These are phyloP conservation scores for Fusarium domesticum DNA, from an alignment of 2,329 filamentous ascomycete genomes.

Conservation along the genomic window DNA sequence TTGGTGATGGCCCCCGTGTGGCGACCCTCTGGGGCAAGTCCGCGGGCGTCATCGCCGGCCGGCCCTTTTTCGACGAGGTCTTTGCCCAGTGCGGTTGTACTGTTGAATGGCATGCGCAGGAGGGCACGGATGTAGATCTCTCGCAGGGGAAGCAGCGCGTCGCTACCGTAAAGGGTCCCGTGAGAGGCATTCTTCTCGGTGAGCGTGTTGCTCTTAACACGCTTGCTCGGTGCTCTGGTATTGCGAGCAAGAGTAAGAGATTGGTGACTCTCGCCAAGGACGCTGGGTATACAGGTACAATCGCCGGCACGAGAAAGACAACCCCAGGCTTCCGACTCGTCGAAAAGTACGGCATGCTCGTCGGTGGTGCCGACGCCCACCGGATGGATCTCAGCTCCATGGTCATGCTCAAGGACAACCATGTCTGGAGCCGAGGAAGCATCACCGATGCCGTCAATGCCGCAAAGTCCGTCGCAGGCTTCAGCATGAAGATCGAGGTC, in stretches of 20 bases:
- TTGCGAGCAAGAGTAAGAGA: conserved; percentile 67
- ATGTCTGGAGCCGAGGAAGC: conserved; percentile 86
- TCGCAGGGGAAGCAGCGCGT: conserved; percentile 54
- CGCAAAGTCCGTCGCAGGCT: conserved; percentile 80
- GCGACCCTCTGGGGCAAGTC: conserved; percentile 69
- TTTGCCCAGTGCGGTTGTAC: conserved; percentile 85
- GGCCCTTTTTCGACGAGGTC: conserved; percentile 94
- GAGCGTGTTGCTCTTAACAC: conserved; percentile 92
- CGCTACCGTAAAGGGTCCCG: conserved; percentile 83
- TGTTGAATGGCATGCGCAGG: conserved; percentile 82
- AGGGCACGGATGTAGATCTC: conserved; percentile 67
- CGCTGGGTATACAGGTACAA: conserved; percentile 73
- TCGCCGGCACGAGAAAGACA: conserved; percentile 96
- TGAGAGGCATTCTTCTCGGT: conserved; percentile 76
- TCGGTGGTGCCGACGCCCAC: conserved; percentile 89
- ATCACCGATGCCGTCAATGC: conserved; percentile 84
- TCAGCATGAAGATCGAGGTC: conserved; percentile 92
- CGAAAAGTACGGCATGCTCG: conserved; percentile 97
- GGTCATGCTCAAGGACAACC: conserved; percentile 99
- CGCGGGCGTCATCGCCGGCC: conserved; percentile 79
- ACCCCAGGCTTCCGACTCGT: conserved; percentile 93
- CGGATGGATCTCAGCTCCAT: conserved; percentile 88
- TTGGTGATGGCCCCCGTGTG: conserved; percentile 65
- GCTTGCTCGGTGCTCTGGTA: conserved; percentile 84
- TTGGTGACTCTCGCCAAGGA: conserved; percentile 55